Percentiles rank a stretch among this genome's conserved stretches.
Conservation (phyloP, 495 filamentous ascomycete species). For the Filosporella fistucella region DNA sequence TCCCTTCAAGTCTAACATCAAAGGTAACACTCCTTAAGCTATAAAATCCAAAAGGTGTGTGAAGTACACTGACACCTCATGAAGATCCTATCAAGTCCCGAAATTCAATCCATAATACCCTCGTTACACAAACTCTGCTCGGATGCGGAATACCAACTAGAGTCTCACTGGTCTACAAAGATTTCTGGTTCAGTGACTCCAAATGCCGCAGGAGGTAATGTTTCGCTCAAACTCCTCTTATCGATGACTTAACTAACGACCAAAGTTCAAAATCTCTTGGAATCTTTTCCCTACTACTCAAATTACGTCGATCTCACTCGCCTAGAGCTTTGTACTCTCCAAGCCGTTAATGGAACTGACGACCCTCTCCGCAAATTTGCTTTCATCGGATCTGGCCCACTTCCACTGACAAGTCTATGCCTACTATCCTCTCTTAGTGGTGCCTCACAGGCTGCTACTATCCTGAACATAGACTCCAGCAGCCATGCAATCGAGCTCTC, state of each 20-base stretch:
- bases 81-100: conserved; percentile 19
- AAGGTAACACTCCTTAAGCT: too few species aligned
- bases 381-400: conserved; percentile 39
- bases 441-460: too few species aligned
- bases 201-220: neutral
- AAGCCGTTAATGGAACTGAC: conserved; percentile 15
- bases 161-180: conserved; percentile 16
- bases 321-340: conserved; percentile 34
- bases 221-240: neutral
- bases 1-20: too few species aligned
- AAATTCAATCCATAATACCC: conserved; percentile 15
- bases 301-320: conserved; percentile 39
- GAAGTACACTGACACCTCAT: neutral
- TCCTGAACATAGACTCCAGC: conserved; percentile 34
- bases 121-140: conserved; percentile 32
- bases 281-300: conserved; percentile 35
- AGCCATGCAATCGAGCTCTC: conserved; percentile 28
- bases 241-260: conserved; percentile 12
- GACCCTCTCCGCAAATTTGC: conserved; percentile 16
- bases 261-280: conserved; percentile 12
- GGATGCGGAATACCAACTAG: conserved; percentile 33
- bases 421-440: too few species aligned
- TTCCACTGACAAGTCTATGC: conserved; percentile 36
- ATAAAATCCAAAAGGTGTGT: too few species aligned
- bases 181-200: neutral